Conservation (phyloP, 225 moss, liverwort and hornwort genomes). For the Polytrichum formosum region DNA sequence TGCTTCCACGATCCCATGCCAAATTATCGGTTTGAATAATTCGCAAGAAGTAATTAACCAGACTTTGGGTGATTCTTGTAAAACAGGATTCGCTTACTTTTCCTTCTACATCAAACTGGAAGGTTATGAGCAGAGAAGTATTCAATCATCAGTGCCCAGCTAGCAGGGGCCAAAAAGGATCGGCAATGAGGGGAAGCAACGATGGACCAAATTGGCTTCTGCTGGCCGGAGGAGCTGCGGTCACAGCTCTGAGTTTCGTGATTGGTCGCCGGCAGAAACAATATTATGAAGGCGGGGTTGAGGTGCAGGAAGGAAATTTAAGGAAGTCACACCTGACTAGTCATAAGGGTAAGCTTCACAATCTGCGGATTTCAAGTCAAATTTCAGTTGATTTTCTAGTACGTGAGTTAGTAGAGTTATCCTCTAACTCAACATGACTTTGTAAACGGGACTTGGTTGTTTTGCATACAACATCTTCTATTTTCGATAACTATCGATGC, state of each 20-base stretch:
- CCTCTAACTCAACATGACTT: too few relatives aligned
- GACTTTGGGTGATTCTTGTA: too few relatives aligned
- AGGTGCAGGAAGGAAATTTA: slow-evolving; percentile 27
- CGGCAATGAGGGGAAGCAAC: slow-evolving; percentile 41
- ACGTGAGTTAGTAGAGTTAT: too few relatives aligned
- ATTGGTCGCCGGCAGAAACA: slow-evolving; percentile 72
- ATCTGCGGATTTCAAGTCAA: too few relatives aligned
- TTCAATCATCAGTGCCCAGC: slow-evolving; percentile 5
- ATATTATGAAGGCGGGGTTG: slow-evolving; percentile 26
- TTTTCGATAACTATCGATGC: too few relatives aligned
- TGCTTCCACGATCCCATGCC: too few relatives aligned
- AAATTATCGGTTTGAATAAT: too few relatives aligned
- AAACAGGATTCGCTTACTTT: too few relatives aligned
- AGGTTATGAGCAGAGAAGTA: slow-evolving; percentile 13
- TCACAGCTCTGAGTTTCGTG: slow-evolving; percentile 74
- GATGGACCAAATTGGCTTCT: slow-evolving; percentile 89
- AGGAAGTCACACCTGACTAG: slow-evolving; percentile 28
- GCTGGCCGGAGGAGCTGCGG: slow-evolving; percentile 81
- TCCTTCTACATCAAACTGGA: slow-evolving; percentile 17
- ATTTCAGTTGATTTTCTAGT: too few relatives aligned
- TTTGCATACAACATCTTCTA: too few relatives aligned
- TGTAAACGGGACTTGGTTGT: too few relatives aligned
- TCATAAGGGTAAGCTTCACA: slow-evolving; percentile 32
- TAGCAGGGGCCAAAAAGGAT: slow-evolving; percentile 17
- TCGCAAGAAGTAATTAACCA: too few relatives aligned